phyloP scores from a whole-genome alignment of 768 basidiomycete genomes.

The Agrocybe pediades region DNA sequence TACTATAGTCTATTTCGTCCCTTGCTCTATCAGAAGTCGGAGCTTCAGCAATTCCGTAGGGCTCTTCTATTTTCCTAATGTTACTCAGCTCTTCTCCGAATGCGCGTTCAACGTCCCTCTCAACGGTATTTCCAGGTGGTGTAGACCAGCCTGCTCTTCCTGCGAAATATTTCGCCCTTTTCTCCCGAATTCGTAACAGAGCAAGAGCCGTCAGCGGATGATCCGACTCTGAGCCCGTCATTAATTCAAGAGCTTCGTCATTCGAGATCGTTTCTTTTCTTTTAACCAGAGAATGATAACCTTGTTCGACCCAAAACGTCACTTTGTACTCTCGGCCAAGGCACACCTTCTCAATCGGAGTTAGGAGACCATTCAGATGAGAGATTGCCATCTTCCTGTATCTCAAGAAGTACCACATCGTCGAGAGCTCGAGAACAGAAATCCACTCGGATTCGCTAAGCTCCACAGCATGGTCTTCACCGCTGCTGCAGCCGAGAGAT shows the following conservation, averaged over 20 bases:
- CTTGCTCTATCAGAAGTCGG: too few species aligned
- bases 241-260: conserved; percentile 22
- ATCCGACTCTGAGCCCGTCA: not conserved
- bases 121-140: too few species aligned
- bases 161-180: too few species aligned
- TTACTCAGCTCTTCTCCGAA: too few species aligned
- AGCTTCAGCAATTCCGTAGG: too few species aligned
- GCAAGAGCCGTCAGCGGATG: not conserved
- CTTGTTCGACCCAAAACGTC: conserved; percentile 32
- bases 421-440: not conserved
- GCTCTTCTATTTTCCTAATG: too few species aligned
- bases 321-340: conserved; percentile 36
- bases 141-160: too few species aligned
- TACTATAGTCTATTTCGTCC: too few species aligned
- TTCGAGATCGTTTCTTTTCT: conserved; percentile 22
- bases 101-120: too few species aligned
- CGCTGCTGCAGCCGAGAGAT: not conserved
- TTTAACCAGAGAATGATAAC: conserved; percentile 23
- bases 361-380: not conserved
- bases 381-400: not conserved
- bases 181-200: not conserved
- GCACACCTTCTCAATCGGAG: conserved; percentile 10
- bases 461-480: not conserved
- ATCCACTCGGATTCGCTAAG: not conserved
- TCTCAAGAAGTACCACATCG: not conserved